These are phyloP conservation scores for Salix koriyanagi DNA, from an alignment of 345 rosid genomes.

Conservation along the genomic window DNA sequence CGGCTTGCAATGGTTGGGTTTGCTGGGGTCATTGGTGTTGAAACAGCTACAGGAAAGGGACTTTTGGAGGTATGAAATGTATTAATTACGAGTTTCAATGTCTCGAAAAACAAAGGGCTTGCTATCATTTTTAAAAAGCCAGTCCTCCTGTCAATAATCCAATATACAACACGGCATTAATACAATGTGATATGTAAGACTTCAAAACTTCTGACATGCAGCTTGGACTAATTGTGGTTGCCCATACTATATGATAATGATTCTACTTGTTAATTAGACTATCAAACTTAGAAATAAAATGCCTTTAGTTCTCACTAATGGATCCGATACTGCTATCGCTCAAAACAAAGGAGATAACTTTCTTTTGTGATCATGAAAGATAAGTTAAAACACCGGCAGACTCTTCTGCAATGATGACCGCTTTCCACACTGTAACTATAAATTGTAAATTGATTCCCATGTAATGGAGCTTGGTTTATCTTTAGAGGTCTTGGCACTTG, in stretches of 20 bases:
- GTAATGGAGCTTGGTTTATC: too few relatives aligned
- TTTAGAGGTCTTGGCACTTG: too few relatives aligned
- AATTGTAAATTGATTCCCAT: too few relatives aligned
- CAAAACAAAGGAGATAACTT: too few relatives aligned
- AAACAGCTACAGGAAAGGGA: constrained; percentile 80
- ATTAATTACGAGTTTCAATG: background rate
- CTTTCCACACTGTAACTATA: too few relatives aligned
- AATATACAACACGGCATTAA: background rate
- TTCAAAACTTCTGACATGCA: background rate
- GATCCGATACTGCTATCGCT: background rate
- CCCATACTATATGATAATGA: background rate
- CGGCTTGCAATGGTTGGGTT: constrained; percentile 88
- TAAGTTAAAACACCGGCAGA: background rate
- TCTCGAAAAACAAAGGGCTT: background rate
- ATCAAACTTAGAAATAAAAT: background rate
- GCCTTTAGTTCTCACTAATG: background rate
- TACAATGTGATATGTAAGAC: background rate
- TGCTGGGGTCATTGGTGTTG: constrained; percentile 69
- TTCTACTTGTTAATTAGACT: background rate
- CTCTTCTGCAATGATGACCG: background rate
- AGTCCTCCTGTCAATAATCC: background rate
- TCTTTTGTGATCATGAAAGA: background rate
- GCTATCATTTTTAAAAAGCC: background rate
- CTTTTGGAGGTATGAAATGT: constrained; percentile 62
- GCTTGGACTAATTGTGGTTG: background rate